Base-by-base conservation (phyloP, 495 filamentous ascomycete genomes). In the Penicillium odoratum region DNA sequence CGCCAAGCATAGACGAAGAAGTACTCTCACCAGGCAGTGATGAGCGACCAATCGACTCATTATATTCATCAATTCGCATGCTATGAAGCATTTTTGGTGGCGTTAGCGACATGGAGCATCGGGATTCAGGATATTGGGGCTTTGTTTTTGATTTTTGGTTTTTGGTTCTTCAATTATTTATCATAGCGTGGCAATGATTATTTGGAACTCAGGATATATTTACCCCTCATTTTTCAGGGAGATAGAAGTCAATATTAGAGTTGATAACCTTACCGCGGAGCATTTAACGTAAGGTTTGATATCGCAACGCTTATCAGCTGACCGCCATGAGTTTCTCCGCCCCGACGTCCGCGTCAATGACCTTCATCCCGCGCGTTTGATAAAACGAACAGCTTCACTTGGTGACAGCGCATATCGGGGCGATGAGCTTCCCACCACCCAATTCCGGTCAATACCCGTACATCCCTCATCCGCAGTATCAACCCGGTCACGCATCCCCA, bases 391-490 rank as follows among this genome's bases (percentile, higher is more conserved):
- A 53, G 60, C 60, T 63, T 48, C 44, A 64, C 60, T 57, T 60
- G 21, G 51, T 42, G 38, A 49, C 55, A 58, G 50, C 59, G 62
- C 51, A 69, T 67, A 57, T 66, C 63, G 71, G 69, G 75, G 76
- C 72, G 67, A 79, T 79, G 77, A 79, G 72, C 74, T 79, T 70
- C 61, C 74, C 75, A 75, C 75, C 76, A 49, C 73, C 76, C 50
- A 69, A 76, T 59, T 68, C 74, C 65, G 73, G 73, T 58, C 75
- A 75, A 65, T 78, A 73, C 63, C 67, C 67, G 49, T 69, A 69
- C 54, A 51, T 69, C 15, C 65, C 59, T 9, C 70, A 68, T 54
- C 59, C 76, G 58, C 72, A 73, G 55, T 77, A 77, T 50, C 69
- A 73, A 57, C 43, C 56, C 51, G 63, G 66, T 10, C 73, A 73